A percentile compares a stretch with the other conserved stretches of the same genome.
These are phyloP conservation scores for Boletus sp. DNA, from an alignment of 768 basidiomycete genomes.

Conservation along the genomic window DNA sequence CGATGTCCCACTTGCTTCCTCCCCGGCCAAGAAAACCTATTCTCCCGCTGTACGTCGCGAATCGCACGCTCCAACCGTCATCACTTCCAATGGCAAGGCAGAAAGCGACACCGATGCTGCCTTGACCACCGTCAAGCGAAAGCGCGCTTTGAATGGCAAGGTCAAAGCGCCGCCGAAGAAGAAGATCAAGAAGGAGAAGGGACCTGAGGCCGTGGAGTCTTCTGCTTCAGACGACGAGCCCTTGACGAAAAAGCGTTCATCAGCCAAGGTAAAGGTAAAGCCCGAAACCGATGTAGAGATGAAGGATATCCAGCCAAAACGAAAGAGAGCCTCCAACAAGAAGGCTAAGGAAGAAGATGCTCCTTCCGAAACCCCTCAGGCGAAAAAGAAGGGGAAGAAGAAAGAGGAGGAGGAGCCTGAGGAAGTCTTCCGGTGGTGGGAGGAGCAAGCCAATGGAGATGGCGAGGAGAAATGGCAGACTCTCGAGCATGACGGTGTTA, in stretches of 20 bases:
- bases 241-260: constrained; percentile 23
- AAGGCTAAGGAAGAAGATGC: constrained; percentile 50
- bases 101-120: constrained; percentile 44
- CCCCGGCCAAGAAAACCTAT: constrained; percentile 54
- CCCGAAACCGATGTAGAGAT: constrained; percentile 50
- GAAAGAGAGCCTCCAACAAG: constrained; percentile 49
- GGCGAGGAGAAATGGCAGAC: constrained; percentile 89
- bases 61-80: constrained; percentile 33
- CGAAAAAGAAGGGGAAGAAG: constrained; percentile 55
- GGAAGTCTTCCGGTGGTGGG: constrained; percentile 89
- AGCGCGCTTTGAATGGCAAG: constrained; percentile 44
- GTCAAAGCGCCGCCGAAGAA: constrained; percentile 60
- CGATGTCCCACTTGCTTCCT: constrained; percentile 70
- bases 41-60: constrained; percentile 42
- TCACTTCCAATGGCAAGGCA: constrained; percentile 40
- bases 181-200: constrained; percentile 58
- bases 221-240: constrained; percentile 39
- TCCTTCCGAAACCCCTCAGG: constrained; percentile 43
- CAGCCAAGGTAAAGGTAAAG: constrained; percentile 40
- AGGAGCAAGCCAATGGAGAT: constrained; percentile 68
- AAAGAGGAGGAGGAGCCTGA: constrained; percentile 58
- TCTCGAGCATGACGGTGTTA: constrained; percentile 91
- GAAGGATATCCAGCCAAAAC: constrained; percentile 41
- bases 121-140: constrained; percentile 43
- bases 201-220: constrained; percentile 14